These are phyloP conservation scores for Tylopilus rubrobrunneus DNA, from an alignment of 768 basidiomycete species.

Conservation along the genomic window DNA sequence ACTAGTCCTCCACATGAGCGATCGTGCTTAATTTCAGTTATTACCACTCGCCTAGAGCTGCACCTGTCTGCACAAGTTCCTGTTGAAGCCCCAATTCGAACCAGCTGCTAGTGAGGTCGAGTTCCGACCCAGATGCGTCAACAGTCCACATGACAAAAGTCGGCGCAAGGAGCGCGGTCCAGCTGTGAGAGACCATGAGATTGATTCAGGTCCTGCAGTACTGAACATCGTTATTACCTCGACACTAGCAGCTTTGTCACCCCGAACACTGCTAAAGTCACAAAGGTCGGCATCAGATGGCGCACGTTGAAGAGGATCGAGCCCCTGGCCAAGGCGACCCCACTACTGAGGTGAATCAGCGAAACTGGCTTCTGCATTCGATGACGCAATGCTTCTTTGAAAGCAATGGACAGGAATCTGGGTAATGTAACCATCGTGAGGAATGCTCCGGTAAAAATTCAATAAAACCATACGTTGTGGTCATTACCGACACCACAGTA, in stretches of 20 bases:
- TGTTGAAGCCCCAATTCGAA: not conserved
- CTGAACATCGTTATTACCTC: conserved; percentile 5
- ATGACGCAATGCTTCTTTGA: conserved; percentile 17
- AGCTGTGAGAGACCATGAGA: conserved; percentile 4
- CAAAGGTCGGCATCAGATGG: not conserved
- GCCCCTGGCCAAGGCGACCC: conserved; percentile 4
- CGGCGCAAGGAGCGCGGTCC: conserved; percentile 12
- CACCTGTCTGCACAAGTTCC: conserved; percentile 1
- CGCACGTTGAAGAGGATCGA: not conserved
- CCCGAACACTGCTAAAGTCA: conserved; percentile 7
- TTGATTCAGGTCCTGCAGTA: not conserved
- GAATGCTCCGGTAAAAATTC: not conserved
- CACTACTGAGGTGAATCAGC: conserved; percentile 8
- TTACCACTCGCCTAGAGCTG: not conserved
- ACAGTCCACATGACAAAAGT: not conserved
- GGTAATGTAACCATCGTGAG: not conserved
- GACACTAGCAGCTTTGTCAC: conserved; percentile 11
- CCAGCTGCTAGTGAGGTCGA: conserved; percentile 2
- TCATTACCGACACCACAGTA: not conserved
- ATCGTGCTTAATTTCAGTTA: too few species aligned
- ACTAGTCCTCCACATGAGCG: not conserved
- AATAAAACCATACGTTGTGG: not conserved
- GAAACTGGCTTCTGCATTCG: conserved; percentile 10
- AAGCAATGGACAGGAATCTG: conserved; percentile 5
- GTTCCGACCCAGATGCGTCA: conserved; percentile 2